These are phyloP conservation scores for Solanum arcanum DNA, from an alignment of 257 asterid genomes.

Conservation along the genomic window DNA sequence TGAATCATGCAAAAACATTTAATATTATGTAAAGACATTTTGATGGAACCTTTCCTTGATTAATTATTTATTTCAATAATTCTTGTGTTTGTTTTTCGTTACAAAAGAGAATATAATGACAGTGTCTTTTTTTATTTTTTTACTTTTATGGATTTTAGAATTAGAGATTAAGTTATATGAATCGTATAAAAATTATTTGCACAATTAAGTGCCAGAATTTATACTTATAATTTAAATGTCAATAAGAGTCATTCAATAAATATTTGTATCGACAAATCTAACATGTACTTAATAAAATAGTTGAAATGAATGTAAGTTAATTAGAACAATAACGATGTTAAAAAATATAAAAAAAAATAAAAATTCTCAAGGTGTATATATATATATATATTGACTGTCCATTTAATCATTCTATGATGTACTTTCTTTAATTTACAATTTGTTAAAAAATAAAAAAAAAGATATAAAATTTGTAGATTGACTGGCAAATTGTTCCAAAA, in stretches of 20 bases:
- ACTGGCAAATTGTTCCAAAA: not conserved
- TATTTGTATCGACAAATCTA: not conserved
- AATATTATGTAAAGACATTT: not conserved
- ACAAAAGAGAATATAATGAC: not conserved
- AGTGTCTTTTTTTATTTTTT: not conserved
- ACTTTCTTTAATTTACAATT: not conserved
- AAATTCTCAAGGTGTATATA: not conserved
- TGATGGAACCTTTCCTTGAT: not conserved
- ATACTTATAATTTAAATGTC: too few species aligned
- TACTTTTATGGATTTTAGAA: not conserved
- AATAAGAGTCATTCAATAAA: too few species aligned
- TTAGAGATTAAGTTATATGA: not conserved
- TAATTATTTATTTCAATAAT: not conserved
- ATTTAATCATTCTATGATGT: not conserved
- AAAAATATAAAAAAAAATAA: not conserved
- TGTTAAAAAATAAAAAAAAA: not conserved
- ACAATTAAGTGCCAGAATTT: not conserved
- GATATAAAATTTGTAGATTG: not conserved
- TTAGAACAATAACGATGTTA: not conserved
- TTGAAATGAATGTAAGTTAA: not conserved
- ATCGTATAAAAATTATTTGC: not conserved
- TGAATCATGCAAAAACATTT: not conserved
- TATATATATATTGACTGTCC: not conserved
- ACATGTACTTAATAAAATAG: not conserved
- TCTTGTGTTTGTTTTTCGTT: not conserved